phyloP scores from a whole-genome alignment of 305 asterid species.

The Salvia sclarea region DNA sequence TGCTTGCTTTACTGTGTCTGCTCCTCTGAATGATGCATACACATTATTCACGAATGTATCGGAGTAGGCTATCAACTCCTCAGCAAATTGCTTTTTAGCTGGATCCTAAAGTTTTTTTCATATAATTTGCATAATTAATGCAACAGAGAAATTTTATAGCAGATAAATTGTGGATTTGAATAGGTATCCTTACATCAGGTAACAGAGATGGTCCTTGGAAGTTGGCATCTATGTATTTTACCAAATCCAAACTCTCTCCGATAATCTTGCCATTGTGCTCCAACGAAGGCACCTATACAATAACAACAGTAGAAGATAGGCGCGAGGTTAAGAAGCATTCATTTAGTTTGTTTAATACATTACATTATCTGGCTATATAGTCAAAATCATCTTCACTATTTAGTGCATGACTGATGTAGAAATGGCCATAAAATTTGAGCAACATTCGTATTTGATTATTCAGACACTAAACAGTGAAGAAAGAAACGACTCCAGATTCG shows the following conservation, averaged over 20 bases:
- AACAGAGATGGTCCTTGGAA: slow-evolving; percentile 71
- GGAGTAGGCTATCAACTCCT: slow-evolving; percentile 61
- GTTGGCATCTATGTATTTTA: slow-evolving; percentile 68
- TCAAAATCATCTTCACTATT: background rate
- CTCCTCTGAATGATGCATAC: slow-evolving; percentile 48
- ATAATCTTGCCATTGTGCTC: slow-evolving; percentile 71
- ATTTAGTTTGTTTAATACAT: slow-evolving; percentile 2
- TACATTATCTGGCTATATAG: background rate
- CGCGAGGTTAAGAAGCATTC: background rate
- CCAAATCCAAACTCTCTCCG: slow-evolving; percentile 74
- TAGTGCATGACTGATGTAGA: too few species aligned
- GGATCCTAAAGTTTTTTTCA: slow-evolving; percentile 50
- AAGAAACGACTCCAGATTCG: background rate
- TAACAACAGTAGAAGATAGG: background rate
- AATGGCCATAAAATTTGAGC: background rate
- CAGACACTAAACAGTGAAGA: background rate
- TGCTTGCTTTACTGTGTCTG: slow-evolving; percentile 52
- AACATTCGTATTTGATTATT: background rate
- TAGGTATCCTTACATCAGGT: slow-evolving; percentile 54
- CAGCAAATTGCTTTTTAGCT: slow-evolving; percentile 57
- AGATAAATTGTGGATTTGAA: background rate
- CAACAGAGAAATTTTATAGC: background rate
- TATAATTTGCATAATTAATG: slow-evolving; percentile 8
- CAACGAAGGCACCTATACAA: slow-evolving; percentile 67
- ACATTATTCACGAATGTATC: slow-evolving; percentile 44